Percentiles rank a stretch among this genome's conserved stretches.
Conservation (phyloP, 2,329 filamentous ascomycete genomes). For the Diaporthe velutina region DNA sequence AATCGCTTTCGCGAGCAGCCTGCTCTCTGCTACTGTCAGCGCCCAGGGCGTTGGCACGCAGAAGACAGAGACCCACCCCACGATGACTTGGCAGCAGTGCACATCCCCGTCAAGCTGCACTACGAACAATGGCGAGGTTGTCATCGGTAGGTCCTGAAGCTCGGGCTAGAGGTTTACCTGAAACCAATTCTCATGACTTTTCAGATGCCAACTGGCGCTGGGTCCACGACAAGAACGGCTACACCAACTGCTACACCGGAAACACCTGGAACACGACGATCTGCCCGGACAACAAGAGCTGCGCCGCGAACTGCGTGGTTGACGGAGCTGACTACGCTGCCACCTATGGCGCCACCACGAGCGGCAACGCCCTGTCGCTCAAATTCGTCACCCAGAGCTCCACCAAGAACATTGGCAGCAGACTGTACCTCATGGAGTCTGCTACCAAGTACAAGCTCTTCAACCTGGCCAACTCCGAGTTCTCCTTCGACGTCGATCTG, state of each 20-base stretch:
- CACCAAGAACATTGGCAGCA: conserved; percentile 52
- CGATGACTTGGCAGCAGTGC: conserved; percentile 63
- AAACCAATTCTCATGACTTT: not conserved
- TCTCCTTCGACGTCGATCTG: conserved; percentile 75
- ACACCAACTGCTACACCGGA: conserved; percentile 64
- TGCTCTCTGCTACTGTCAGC: conserved; percentile 47
- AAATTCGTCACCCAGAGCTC: conserved; percentile 58
- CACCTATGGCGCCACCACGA: conserved; percentile 65
- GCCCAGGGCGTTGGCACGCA: conserved; percentile 63
- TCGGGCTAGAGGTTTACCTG: conserved; percentile 43
- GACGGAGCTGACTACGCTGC: conserved; percentile 66
- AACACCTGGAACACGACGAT: conserved; percentile 61
- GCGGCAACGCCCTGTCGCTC: conserved; percentile 61
- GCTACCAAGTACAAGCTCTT: conserved; percentile 59
- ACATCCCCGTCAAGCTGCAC: conserved; percentile 63
- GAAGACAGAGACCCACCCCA: conserved; percentile 62
- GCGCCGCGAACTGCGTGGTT: conserved; percentile 68
- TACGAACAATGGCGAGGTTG: conserved; percentile 59
- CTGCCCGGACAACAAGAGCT: conserved; percentile 62
- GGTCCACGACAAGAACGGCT: conserved; percentile 61
- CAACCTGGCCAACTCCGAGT: conserved; percentile 70
- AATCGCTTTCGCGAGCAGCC: conserved; percentile 28
- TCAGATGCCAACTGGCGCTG: conserved; percentile 68
- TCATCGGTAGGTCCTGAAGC: conserved; percentile 14
- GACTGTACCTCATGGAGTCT: conserved; percentile 50